phyloP scores from a whole-genome alignment of 345 rosid species.

The Anastatica hierochuntica region DNA sequence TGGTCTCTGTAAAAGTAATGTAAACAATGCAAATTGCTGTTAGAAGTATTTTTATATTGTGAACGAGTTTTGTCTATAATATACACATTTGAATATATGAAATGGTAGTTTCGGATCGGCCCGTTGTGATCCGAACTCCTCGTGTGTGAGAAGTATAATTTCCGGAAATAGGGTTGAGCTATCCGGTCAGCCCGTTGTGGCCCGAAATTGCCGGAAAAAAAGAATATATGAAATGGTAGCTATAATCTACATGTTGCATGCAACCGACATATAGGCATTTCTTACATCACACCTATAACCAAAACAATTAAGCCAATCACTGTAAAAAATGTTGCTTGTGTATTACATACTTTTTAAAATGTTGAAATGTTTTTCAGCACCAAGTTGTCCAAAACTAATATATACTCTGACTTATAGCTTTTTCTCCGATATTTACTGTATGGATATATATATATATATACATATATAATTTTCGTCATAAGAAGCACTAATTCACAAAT shows the following conservation, averaged over 20 bases:
- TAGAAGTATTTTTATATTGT: not conserved
- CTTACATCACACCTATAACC: not conserved
- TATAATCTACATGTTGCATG: slow-evolving; percentile 5
- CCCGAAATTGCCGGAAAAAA: no score
- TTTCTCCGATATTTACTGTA: not conserved
- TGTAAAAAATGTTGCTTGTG: no score
- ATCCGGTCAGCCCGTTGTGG: no score
- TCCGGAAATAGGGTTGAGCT: no score
- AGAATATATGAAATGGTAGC: no score
- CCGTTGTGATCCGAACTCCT: no score
- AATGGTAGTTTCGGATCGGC: not conserved
- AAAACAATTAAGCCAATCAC: no score
- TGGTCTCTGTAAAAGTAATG: not conserved
- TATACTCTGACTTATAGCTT: not conserved
- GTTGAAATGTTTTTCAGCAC: not conserved
- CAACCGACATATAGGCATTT: slow-evolving; percentile 1
- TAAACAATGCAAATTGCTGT: slow-evolving; percentile 1
- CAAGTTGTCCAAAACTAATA: not conserved
- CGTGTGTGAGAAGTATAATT: no score
- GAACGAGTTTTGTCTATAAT: not conserved
- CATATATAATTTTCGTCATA: no score
- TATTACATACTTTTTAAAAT: no score
- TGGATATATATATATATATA: not conserved
- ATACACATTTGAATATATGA: not conserved
- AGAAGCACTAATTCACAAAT: not conserved